Conservation (phyloP, 345 rosid genomes). For the Tarenaya hassleriana region DNA sequence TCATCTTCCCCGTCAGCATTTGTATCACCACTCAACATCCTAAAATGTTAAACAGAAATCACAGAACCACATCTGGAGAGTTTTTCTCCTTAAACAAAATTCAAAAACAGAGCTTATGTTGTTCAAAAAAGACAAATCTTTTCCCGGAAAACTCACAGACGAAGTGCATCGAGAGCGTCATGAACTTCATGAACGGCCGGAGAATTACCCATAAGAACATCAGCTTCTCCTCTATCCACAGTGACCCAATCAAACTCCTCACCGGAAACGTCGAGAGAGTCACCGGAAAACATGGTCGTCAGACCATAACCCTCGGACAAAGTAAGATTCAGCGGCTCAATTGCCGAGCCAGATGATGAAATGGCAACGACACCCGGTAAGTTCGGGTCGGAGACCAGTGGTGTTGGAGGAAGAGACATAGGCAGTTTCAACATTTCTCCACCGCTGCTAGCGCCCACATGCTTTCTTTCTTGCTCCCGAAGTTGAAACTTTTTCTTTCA, state of each 20-base stretch:
- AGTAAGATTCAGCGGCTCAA: conserved; percentile 23
- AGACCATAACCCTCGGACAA: conserved; percentile 22
- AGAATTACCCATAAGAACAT: conserved; percentile 35
- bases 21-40: conserved; percentile 45
- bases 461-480: conserved; percentile 20
- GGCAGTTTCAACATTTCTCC: neutral
- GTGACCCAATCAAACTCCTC: conserved; percentile 71
- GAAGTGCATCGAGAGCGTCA: conserved; percentile 65
- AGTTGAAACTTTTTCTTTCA: conserved; percentile 14
- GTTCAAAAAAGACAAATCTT: neutral
- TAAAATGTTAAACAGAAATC: conserved; percentile 27
- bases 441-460: no score
- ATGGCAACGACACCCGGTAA: conserved; percentile 8
- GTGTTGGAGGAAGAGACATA: neutral
- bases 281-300: conserved; percentile 17
- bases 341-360: conserved; percentile 30
- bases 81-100: no score
- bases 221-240: conserved; percentile 40
- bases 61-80: no score
- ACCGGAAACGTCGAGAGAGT: conserved; percentile 16
- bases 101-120: neutral
- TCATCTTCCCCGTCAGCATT: conserved; percentile 33
- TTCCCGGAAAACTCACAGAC: conserved; percentile 37
- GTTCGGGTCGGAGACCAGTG: neutral
- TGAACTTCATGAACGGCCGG: conserved; percentile 76